A percentile compares a stretch with the other conserved stretches of the same genome.
Evolutionary conservation across 352 stramenopile genomes (phyloP).

Genomic region (Phytophthora ramorum): DNA sequence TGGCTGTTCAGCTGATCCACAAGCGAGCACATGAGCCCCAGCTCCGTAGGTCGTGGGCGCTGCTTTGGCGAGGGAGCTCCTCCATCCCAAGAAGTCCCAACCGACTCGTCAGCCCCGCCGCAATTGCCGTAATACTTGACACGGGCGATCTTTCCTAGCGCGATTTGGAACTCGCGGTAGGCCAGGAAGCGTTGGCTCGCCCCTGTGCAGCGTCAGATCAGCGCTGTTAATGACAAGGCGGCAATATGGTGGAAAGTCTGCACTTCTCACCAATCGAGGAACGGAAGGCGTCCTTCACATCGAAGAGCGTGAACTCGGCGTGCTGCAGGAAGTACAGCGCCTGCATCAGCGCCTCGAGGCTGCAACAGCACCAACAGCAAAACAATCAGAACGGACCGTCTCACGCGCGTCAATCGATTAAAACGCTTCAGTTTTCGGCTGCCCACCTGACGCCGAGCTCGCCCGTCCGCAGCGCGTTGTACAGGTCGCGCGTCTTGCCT

Average conservation of each 20-base stretch:
- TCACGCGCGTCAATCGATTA: conserved; percentile 8
- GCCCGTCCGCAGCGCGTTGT: conserved; percentile 55
- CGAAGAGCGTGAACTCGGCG: conserved; percentile 64
- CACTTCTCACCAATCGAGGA: conserved; percentile 49
- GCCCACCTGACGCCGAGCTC: conserved; percentile 60
- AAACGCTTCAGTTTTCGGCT: neutral
- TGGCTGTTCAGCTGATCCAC: conserved; percentile 39
- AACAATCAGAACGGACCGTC: conserved; percentile 9
- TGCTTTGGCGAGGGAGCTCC: conserved; percentile 14
- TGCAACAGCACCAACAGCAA: conserved; percentile 1
- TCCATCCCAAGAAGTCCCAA: neutral
- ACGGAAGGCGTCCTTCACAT: conserved; percentile 67
- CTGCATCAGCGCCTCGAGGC: conserved; percentile 50
- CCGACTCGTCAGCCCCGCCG: neutral
- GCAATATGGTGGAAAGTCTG: neutral
- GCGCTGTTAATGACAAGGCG: neutral
- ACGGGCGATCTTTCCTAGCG: conserved; percentile 49
- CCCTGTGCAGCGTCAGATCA: conserved; percentile 23
- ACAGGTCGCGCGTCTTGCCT: conserved; percentile 51
- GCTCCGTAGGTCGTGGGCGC: conserved; percentile 23
- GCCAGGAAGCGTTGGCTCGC: conserved; percentile 53
- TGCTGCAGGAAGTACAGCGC: conserved; percentile 76
- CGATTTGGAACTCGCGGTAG: conserved; percentile 70
- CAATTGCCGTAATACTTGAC: conserved; percentile 32
- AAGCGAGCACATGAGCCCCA: conserved; percentile 36